These are phyloP conservation scores for Xylaria nigripes DNA, from an alignment of 495 filamentous ascomycete species.

Conservation along the genomic window DNA sequence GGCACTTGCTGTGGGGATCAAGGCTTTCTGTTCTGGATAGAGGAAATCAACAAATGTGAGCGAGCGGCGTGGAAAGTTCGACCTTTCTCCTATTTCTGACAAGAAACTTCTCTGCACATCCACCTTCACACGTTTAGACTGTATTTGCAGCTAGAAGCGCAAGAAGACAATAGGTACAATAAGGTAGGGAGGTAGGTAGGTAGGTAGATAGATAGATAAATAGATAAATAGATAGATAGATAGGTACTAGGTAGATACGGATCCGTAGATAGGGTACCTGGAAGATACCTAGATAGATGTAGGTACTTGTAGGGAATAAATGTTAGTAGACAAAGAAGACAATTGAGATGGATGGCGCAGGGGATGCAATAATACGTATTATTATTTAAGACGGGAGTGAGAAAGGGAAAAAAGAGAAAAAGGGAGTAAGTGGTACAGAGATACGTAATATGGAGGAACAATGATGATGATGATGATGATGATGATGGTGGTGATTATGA, in stretches of 20 bases:
- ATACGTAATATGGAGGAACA: not conserved
- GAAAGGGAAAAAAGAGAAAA: not conserved
- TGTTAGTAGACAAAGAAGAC: too few relatives aligned
- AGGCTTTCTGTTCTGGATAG: not conserved
- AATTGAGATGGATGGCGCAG: not conserved
- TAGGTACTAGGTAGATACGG: too few relatives aligned
- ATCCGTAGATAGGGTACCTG: too few relatives aligned
- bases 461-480: not conserved
- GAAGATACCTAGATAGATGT: too few relatives aligned
- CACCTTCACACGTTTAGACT: not conserved
- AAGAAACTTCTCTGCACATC: not conserved
- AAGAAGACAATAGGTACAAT: not conserved
- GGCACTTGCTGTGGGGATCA: not conserved
- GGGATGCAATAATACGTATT: not conserved
- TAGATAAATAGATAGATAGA: too few relatives aligned
- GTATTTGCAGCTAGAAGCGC: not conserved
- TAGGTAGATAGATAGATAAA: too few relatives aligned
- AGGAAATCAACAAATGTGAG: not conserved
- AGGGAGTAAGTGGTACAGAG: not conserved
- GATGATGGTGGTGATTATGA: not conserved
- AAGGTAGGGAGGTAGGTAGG: too few relatives aligned
- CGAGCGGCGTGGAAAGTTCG: not conserved
- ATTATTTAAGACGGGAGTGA: not conserved
- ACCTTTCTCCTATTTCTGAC: not conserved
- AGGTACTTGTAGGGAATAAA: too few relatives aligned